phyloP scores from a whole-genome alignment of 345 rosid genomes.

The Eucalyptus tenuipes region DNA sequence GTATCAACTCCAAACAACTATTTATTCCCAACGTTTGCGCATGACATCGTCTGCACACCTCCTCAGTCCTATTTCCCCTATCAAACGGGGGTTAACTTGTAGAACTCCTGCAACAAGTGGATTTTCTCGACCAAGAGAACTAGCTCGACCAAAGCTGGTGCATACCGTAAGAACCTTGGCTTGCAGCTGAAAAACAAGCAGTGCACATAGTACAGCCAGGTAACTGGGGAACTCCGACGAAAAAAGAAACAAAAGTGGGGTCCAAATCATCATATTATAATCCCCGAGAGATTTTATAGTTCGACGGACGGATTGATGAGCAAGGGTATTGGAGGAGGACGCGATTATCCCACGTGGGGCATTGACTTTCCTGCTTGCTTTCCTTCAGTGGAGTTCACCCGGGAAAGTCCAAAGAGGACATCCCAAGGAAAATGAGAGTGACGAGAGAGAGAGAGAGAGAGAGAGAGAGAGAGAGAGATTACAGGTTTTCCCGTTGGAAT shows the following conservation, averaged over 20 bases:
- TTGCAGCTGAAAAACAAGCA: background rate
- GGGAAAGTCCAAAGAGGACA: background rate
- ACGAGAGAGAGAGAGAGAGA: background rate
- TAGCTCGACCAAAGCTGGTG: background rate
- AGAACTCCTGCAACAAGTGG: background rate
- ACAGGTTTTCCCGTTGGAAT: background rate
- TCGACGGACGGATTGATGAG: background rate
- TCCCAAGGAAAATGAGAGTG: background rate
- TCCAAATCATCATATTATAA: background rate
- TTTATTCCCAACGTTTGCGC: background rate
- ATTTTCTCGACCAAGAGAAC: background rate
- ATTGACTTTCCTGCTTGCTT: accelerated
- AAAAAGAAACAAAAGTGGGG: background rate
- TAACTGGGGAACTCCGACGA: background rate
- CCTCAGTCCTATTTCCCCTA: background rate
- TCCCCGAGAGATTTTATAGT: background rate
- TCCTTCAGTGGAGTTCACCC: background rate
- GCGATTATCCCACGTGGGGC: background rate
- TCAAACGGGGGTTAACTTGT: background rate
- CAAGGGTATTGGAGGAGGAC: background rate
- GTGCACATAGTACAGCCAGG: background rate
- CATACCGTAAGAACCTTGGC: background rate
- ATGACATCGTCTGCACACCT: background rate
- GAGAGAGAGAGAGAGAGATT: background rate
- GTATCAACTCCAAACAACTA: background rate